Evolutionary conservation across 208 protist genomes (phyloP), one percentile per base, ranked within the genome.

Genomic region (Kentomonas sorsogonicus): DNA sequence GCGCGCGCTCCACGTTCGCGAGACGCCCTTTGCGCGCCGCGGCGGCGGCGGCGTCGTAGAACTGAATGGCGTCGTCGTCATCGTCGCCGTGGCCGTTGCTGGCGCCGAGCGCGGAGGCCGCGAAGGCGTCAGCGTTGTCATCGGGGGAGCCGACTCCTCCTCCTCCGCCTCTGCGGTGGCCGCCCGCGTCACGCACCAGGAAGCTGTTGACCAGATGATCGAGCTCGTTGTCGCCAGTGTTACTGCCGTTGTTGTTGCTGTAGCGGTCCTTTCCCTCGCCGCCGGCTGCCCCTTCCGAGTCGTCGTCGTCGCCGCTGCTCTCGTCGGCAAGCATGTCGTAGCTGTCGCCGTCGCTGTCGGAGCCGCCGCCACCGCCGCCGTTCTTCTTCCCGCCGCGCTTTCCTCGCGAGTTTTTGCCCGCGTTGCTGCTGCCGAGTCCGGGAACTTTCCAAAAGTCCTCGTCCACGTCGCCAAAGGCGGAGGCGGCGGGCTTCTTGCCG

Each of bases 251-350:
- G 33, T 11, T 38, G 33, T 38, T 5, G 7, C 11, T 5, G 33
- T 38, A 38, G 33, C 33, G 33, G 7, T 38, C 33, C 33, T 38
- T 38, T 38, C 11, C 33, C 5, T 38, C 11, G 33, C 11, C 46
- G 6, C 31, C 46, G 7, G 4, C 46, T 5, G 4, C 46, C 5
- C 31, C 23, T 3, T 30, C 23, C 10, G 13, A 51, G 58, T 75
- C 67, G 31, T 63, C 65, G 15, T 63, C 55, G 23, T 69, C 74
- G 3, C 47, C 53, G 20, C 52, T 66, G 43, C 66, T 48, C 39
- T 85, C 62, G 31, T 81, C 74, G 23, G 77, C 79, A 23, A 91
- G 70, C 47, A 91, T 83, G 61, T 91, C 79, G 60, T 83, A 91
- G 50, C 67, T 76, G 44, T 58, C 64, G 38, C 51, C 52, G 29